Evolutionary conservation across 768 basidiomycete genomes (phyloP).

Genomic region (Cyclocybe cylindracea): DNA sequence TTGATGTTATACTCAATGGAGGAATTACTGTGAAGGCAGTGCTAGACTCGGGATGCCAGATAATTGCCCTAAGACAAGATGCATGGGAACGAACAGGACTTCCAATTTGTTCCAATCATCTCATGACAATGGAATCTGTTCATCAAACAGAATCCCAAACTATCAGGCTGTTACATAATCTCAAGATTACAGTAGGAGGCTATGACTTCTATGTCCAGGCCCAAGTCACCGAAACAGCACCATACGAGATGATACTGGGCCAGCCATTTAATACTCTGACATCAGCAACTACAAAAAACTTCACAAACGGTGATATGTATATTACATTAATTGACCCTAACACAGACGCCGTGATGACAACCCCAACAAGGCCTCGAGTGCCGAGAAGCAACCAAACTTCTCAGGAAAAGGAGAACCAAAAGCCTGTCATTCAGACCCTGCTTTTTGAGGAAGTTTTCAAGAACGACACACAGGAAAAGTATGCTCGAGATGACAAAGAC

Average conservation of each 20-base stretch:
- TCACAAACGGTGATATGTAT: constrained; percentile 1
- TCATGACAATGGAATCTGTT: constrained; percentile 8
- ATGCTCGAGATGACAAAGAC: too few species aligned
- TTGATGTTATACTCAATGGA: not conserved
- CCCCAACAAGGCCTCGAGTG: too few species aligned
- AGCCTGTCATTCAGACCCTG: too few species aligned
- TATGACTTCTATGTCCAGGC: constrained; percentile 15
- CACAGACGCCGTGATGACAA: too few species aligned
- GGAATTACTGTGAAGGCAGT: not conserved
- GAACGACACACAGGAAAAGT: too few species aligned
- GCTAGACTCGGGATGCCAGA: too few species aligned
- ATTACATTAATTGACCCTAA: constrained; percentile 2
- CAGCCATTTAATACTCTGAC: constrained; percentile 10
- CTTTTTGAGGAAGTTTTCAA: too few species aligned
- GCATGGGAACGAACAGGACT: constrained; percentile 6
- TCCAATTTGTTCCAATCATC: constrained; percentile 4
- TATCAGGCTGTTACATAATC: constrained; percentile 7
- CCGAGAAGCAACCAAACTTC: too few species aligned
- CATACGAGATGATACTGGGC: constrained; percentile 18
- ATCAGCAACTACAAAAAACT: not conserved
- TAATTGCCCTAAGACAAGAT: not conserved
- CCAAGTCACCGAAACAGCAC: constrained; percentile 15
- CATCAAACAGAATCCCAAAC: constrained; percentile 4
- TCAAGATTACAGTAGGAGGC: constrained; percentile 12
- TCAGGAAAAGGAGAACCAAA: too few species aligned